Evolutionary conservation across 768 basidiomycete genomes (phyloP).

Genomic region (Leccinum obscurum): DNA sequence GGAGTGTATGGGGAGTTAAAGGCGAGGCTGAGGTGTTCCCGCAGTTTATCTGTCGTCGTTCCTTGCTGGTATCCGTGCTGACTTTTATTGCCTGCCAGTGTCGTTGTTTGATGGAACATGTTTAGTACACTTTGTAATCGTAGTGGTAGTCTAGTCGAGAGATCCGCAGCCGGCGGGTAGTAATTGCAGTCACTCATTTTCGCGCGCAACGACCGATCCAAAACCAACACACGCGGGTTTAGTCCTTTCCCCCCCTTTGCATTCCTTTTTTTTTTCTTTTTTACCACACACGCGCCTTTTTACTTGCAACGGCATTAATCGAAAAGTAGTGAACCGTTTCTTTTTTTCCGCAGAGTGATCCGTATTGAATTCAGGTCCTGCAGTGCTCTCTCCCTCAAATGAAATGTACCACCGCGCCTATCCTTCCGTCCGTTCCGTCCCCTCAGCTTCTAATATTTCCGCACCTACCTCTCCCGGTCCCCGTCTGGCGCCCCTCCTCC

Average conservation of each 20-base stretch:
- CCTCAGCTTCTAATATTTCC: constrained; percentile 37
- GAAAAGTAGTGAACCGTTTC: constrained; percentile 23
- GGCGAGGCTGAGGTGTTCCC: constrained; percentile 79
- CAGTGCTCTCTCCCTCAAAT: constrained; percentile 37
- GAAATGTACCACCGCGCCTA: constrained; percentile 66
- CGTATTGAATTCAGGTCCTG: constrained; percentile 17
- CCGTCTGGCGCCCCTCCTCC: constrained; percentile 51
- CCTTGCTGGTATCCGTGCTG: neutral
- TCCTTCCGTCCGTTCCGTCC: constrained; percentile 56
- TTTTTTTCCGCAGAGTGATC: constrained; percentile 2
- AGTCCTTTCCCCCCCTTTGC: neutral
- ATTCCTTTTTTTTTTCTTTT: constrained; percentile 4
- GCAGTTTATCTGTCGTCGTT: neutral
- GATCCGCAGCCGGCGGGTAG: constrained; percentile 11
- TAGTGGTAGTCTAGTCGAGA: too few species aligned
- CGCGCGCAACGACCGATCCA: constrained; percentile 6
- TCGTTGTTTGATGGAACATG: neutral
- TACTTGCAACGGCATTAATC: neutral
- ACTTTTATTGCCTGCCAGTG: constrained; percentile 5
- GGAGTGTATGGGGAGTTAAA: constrained; percentile 79
- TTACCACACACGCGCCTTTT: neutral
- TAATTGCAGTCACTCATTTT: constrained; percentile 12
- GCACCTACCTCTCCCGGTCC: constrained; percentile 33
- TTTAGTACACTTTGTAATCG: neutral
- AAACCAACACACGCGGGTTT: constrained; percentile 11